Percentiles rank a stretch among this genome's conserved stretches.
These are phyloP conservation scores for Backusella mclennaniae DNA, from an alignment of 192 early-diverging fungal genomes.

Conservation along the genomic window DNA sequence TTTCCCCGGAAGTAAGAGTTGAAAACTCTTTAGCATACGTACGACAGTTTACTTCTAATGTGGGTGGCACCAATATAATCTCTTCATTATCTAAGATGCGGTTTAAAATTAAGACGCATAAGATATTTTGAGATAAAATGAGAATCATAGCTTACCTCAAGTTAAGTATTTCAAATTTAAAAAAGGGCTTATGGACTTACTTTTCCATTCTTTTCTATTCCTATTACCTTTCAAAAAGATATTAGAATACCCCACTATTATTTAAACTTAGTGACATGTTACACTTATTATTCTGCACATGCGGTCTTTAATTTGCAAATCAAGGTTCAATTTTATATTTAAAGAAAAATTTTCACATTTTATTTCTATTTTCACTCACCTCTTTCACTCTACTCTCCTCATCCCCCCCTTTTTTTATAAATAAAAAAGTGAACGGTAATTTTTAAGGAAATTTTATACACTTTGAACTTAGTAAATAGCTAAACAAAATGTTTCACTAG, in stretches of 20 bases:
- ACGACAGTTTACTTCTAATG: background rate
- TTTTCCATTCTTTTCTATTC: background rate
- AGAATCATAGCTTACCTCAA: background rate
- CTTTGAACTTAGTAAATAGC: background rate
- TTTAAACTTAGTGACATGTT: background rate
- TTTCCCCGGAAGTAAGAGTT: background rate
- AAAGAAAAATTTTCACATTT: background rate
- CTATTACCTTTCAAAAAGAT: background rate
- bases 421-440: background rate
- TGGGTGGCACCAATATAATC: background rate
- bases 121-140: background rate
- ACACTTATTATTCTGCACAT: constrained; percentile 4
- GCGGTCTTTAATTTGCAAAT: constrained; percentile 5
- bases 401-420: background rate
- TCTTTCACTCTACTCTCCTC: background rate
- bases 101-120: background rate
- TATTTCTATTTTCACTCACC: background rate
- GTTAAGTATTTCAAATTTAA: background rate
- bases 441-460: background rate
- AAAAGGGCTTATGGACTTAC: background rate
- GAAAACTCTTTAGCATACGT: background rate
- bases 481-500: background rate
- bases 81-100: background rate
- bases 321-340: background rate
- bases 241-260: background rate